phyloP scores from a whole-genome alignment of 371 early-diverging fungal species.

The Batkoa obscura region DNA sequence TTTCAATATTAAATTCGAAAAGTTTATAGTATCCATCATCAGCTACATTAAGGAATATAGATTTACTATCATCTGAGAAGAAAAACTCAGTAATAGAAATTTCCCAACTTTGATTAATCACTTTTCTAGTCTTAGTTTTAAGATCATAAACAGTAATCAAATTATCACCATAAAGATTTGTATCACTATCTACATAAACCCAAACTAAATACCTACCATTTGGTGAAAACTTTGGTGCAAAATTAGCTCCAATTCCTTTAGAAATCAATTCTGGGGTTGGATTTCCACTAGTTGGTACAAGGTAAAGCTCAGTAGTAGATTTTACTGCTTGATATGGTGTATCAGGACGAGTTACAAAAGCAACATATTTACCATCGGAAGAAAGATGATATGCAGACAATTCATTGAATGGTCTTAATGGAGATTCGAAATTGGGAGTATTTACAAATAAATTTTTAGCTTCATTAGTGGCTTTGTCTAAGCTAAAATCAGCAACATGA shows the following conservation, averaged over 20 bases:
- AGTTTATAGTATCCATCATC: constrained; percentile 35
- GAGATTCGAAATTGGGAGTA: constrained; percentile 17
- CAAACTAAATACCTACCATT: constrained; percentile 42
- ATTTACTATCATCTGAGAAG: constrained; percentile 26
- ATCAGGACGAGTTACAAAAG: constrained; percentile 45
- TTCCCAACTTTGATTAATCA: constrained; percentile 38
- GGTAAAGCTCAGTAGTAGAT: constrained; percentile 50
- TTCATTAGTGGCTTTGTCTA: constrained; percentile 15
- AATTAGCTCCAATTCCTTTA: constrained; percentile 37
- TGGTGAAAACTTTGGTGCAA: constrained; percentile 34
- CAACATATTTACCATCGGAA: constrained; percentile 29
- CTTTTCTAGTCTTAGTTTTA: constrained; percentile 13
- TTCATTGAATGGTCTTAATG: constrained; percentile 32
- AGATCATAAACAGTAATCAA: constrained; percentile 23
- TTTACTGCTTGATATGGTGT: constrained; percentile 49
- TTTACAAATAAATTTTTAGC: constrained; percentile 27
- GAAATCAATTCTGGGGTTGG: constrained; percentile 23
- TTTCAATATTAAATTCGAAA: constrained; percentile 24
- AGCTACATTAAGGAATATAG: constrained; percentile 32
- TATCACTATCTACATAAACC: constrained; percentile 43
- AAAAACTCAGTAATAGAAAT: constrained; percentile 30
- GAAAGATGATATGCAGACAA: constrained; percentile 33
- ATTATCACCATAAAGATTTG: constrained; percentile 61
- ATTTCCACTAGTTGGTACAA: constrained; percentile 29
- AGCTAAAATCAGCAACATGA: constrained; percentile 1